phyloP scores from a whole-genome alignment of 2,329 filamentous ascomycete species.

The Curvularia sp. region DNA sequence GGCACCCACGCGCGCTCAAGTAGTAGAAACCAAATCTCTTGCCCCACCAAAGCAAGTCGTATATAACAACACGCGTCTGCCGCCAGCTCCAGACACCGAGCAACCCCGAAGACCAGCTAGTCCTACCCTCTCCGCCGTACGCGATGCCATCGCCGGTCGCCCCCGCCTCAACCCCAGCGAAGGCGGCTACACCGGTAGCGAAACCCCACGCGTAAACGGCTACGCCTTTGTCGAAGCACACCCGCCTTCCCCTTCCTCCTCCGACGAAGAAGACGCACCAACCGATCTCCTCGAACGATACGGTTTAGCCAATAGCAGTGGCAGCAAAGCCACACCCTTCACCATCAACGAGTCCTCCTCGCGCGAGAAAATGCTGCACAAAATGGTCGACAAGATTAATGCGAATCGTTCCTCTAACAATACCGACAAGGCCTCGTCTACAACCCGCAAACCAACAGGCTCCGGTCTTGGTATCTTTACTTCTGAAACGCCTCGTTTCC shows the following conservation, averaged over 20 bases:
- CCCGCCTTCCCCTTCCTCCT: slow-evolving; percentile 75
- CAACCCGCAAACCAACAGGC: slow-evolving; percentile 12
- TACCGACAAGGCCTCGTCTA: background rate
- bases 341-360: slow-evolving; percentile 75
- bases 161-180: slow-evolving; percentile 69
- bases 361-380: slow-evolving; percentile 79
- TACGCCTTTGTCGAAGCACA: slow-evolving; percentile 95
- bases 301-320: slow-evolving; percentile 38
- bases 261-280: slow-evolving; percentile 49
- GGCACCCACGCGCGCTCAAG: slow-evolving; percentile 67
- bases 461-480: slow-evolving; percentile 39
- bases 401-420: slow-evolving; percentile 19
- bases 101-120: slow-evolving; percentile 68
- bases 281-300: slow-evolving; percentile 54
- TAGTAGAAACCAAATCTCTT: slow-evolving; percentile 71
- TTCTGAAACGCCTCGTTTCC: slow-evolving; percentile 66
- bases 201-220: slow-evolving; percentile 90
- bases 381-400: slow-evolving; percentile 61
- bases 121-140: slow-evolving; percentile 81
- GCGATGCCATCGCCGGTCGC: slow-evolving; percentile 80
- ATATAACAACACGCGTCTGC: slow-evolving; percentile 84
- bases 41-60: slow-evolving; percentile 78
- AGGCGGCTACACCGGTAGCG: slow-evolving; percentile 67
- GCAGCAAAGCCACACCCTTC: slow-evolving; percentile 61
- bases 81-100: slow-evolving; percentile 42